phyloP scores from a whole-genome alignment of 768 basidiomycete species.

The Leccinum sublutescens region DNA sequence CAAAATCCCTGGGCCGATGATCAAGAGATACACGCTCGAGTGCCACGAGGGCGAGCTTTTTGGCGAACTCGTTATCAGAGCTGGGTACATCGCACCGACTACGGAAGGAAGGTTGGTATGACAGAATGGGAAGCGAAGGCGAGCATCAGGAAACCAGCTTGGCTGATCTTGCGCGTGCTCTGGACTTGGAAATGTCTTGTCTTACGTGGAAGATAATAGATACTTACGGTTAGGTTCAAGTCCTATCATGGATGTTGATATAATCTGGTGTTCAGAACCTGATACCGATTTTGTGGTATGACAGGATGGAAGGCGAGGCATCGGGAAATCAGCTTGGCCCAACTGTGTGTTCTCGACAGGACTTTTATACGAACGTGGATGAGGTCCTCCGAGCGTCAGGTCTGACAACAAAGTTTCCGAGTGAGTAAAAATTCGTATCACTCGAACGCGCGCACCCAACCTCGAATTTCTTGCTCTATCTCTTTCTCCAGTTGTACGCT shows the following conservation, averaged over 20 bases:
- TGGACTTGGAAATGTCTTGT: not conserved
- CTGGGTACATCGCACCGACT: slow-evolving; percentile 86
- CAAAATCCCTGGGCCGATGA: slow-evolving; percentile 90
- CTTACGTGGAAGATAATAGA: not conserved
- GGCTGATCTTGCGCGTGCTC: not conserved
- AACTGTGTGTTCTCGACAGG: not conserved
- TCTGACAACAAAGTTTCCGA: slow-evolving; percentile 51
- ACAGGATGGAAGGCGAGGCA: slow-evolving; percentile 75
- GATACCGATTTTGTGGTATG: slow-evolving; percentile 63
- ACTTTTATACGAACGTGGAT: too few species aligned
- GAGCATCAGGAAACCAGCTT: slow-evolving; percentile 38
- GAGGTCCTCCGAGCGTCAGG: slow-evolving; percentile 41
- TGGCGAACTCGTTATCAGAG: slow-evolving; percentile 92
- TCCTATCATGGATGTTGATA: too few species aligned
- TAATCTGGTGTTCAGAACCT: too few species aligned
- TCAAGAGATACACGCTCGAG: slow-evolving; percentile 89
- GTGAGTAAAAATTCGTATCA: slow-evolving; percentile 1
- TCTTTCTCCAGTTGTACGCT: slow-evolving; percentile 81
- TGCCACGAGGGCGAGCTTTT: slow-evolving; percentile 86
- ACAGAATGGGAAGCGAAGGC: slow-evolving; percentile 77
- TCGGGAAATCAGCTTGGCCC: slow-evolving; percentile 29
- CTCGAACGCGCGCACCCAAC: slow-evolving; percentile 33
- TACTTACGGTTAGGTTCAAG: too few species aligned
- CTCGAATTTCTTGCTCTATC: slow-evolving; percentile 84
- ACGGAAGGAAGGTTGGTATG: slow-evolving; percentile 88